These are phyloP conservation scores for Cunninghamia lanceolata DNA, from an alignment of 75 land plant genomes.

Conservation along the genomic window DNA sequence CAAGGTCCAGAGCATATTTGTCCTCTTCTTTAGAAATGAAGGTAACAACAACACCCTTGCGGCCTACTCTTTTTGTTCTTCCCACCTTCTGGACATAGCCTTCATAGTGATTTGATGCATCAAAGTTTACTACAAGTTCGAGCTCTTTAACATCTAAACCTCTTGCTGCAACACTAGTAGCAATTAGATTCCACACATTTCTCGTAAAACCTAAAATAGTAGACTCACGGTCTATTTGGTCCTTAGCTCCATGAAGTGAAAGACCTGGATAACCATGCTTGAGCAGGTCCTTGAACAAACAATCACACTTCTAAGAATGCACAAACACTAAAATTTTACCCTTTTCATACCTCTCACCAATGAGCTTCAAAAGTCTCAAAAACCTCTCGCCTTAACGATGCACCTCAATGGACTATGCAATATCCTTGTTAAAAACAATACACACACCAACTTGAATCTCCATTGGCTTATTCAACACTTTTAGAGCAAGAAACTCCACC, in stretches of 20 bases:
- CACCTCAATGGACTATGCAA: constrained; percentile 83
- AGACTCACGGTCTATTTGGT: constrained; percentile 95
- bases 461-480: constrained; percentile 85
- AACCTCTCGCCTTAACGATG: constrained; percentile 81
- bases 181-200: constrained; percentile 92
- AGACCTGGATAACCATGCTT: constrained; percentile 94
- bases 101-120: constrained; percentile 96
- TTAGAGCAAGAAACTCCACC: constrained; percentile 88
- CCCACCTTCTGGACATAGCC: constrained; percentile 99
- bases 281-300: constrained; percentile 77
- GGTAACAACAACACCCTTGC: constrained; percentile 84
- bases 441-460: constrained; percentile 96
- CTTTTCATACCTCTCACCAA: constrained; percentile 98
- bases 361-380: constrained; percentile 75
- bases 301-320: constrained; percentile 96
- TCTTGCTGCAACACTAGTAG: constrained; percentile 95
- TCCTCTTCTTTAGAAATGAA: constrained; percentile 89
- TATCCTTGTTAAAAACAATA: constrained; percentile 97
- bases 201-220: constrained; percentile 87
- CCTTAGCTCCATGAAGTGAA: constrained; percentile 96
- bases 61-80: constrained; percentile 92
- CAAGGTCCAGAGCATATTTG: constrained; percentile 93
- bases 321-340: too few species aligned
- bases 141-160: constrained; percentile 98
- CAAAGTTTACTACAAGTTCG: constrained; percentile 90